Conservation (phyloP, 2,329 filamentous ascomycete genomes). For the Neonectria punicea region DNA sequence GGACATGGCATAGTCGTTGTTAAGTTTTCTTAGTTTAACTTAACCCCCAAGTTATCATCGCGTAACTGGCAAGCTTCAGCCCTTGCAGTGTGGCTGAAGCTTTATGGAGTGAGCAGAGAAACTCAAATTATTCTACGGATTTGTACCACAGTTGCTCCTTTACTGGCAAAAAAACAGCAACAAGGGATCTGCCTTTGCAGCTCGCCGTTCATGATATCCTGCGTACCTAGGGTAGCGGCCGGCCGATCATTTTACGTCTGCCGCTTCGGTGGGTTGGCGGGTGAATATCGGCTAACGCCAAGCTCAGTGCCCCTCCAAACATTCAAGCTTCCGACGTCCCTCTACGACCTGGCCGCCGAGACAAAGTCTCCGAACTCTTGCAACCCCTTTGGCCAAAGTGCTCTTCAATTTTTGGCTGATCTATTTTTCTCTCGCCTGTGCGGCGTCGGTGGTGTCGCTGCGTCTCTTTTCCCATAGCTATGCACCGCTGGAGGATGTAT, state of each 20-base stretch:
- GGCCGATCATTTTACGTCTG: not conserved
- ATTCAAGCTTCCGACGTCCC: conserved; percentile 32
- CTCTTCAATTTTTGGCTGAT: not conserved
- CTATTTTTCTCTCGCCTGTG: conserved; percentile 17
- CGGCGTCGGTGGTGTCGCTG: conserved; percentile 24
- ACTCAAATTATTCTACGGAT: not conserved
- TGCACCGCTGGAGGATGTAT: conserved; percentile 51
- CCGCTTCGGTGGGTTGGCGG: conserved; percentile 18
- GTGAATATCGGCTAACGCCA: conserved; percentile 36
- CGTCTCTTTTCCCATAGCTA: conserved; percentile 38
- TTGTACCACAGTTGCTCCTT: not conserved
- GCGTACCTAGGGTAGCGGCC: not conserved
- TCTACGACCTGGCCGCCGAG: conserved; percentile 26
- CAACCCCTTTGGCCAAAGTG: not conserved
- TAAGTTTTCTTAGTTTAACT: no score
- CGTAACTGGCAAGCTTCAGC: no score
- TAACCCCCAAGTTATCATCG: no score
- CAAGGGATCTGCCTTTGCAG: not conserved
- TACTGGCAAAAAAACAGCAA: no score
- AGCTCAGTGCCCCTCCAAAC: conserved; percentile 42
- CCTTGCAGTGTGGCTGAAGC: no score
- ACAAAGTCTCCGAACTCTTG: conserved; percentile 17
- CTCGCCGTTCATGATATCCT: no score
- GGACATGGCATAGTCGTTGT: no score
- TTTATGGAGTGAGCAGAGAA: not conserved